Evolutionary conservation across 2,329 filamentous ascomycete genomes (phyloP).

Genomic region (Trichoderma polysporum): DNA sequence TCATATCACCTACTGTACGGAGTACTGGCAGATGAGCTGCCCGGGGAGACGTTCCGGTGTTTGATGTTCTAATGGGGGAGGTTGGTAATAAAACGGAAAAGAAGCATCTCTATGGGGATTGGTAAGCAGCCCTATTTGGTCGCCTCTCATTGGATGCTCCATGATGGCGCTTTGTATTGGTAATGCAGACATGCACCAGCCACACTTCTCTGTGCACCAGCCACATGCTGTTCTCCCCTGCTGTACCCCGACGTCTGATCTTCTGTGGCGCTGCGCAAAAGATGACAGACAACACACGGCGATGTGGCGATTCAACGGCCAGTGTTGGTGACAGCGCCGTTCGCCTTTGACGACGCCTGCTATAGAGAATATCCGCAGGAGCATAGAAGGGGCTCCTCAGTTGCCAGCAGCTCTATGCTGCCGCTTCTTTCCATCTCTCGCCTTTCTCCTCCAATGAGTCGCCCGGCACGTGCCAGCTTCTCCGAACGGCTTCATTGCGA

Average conservation of each 20-base stretch:
- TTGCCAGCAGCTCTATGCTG: slow-evolving; percentile 10
- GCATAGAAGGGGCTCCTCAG: neutral
- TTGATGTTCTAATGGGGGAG: neutral
- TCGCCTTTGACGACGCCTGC: slow-evolving; percentile 6
- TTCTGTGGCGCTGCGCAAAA: slow-evolving; percentile 19
- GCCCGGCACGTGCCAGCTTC: slow-evolving; percentile 26
- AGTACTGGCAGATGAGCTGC: neutral
- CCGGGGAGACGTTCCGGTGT: neutral
- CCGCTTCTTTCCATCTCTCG: neutral
- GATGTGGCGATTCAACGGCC: slow-evolving; percentile 5
- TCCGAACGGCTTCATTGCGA: neutral
- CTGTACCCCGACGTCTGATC: neutral
- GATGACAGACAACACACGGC: slow-evolving; percentile 18
- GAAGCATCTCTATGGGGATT: neutral
- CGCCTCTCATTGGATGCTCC: neutral
- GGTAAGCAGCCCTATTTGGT: neutral
- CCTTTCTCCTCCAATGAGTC: slow-evolving; percentile 27
- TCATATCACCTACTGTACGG: neutral
- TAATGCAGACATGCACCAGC: neutral
- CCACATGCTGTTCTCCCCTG: slow-evolving; percentile 1
- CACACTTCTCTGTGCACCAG: neutral
- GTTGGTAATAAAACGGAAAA: neutral
- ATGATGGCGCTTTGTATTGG: neutral
- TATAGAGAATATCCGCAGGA: neutral
- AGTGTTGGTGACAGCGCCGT: slow-evolving; percentile 3